Evolutionary conservation across 352 stramenopile species (phyloP).

Genomic region (Phytopythium kandeliae): DNA sequence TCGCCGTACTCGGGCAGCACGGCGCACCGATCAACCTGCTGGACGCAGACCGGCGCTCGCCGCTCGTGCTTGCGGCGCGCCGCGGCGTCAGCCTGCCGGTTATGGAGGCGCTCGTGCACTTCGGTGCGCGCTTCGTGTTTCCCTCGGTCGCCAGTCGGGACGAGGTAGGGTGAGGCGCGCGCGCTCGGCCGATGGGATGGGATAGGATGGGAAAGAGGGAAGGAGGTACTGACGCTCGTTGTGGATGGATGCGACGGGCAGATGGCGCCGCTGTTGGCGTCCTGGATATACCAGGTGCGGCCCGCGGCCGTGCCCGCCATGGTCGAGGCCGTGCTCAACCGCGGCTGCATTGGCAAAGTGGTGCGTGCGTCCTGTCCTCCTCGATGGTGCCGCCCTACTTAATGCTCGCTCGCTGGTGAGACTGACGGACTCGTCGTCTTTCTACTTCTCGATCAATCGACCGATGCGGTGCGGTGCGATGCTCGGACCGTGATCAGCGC

Average conservation of each 20-base stretch:
- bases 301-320: not conserved
- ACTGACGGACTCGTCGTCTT: not conserved
- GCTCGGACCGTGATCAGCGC: no score
- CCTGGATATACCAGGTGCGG: not conserved
- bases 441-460: not conserved
- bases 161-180: no score
- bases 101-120: not conserved
- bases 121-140: not conserved
- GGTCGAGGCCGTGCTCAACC: not conserved
- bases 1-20: conserved; percentile 13
- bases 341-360: not conserved
- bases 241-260: not conserved
- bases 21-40: conserved; percentile 15
- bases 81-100: no score
- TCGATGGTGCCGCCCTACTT: no score
- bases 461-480: no score
- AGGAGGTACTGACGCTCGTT: not conserved
- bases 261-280: not conserved
- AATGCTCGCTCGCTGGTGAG: no score
- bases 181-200: no score
- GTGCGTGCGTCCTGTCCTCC: conserved; percentile 1
- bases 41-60: conserved; percentile 2
- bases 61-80: not conserved
- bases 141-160: not conserved
- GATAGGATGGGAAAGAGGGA: no score